Conservation (phyloP, 805 yeast species). For the Diddensiella santjacobensis region DNA sequence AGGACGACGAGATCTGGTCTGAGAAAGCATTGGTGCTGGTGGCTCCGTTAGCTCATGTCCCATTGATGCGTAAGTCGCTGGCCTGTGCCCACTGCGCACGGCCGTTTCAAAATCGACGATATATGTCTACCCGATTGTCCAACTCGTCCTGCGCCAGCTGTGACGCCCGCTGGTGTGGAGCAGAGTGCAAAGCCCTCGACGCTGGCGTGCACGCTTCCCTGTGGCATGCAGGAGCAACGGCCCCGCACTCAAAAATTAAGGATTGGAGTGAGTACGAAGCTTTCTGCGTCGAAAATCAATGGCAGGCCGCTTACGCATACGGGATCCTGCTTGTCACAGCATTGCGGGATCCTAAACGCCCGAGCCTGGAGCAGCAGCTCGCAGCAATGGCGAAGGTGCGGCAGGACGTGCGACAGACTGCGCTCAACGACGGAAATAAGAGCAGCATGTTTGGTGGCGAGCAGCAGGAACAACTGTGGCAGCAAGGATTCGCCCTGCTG, state of each 20-base stretch:
- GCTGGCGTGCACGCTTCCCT: slow-evolving; percentile 53
- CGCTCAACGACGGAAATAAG: slow-evolving; percentile 40
- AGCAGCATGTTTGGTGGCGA: slow-evolving; percentile 47
- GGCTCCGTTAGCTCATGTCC: slow-evolving; percentile 64
- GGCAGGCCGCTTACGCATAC: slow-evolving; percentile 66
- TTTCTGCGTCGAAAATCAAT: slow-evolving; percentile 58
- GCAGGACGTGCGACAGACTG: slow-evolving; percentile 60
- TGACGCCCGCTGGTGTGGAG: slow-evolving; percentile 16
- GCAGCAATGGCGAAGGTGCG: slow-evolving; percentile 64
- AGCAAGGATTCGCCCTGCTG: slow-evolving; percentile 51
- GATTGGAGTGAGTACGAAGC: slow-evolving; percentile 55
- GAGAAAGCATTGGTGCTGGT: slow-evolving; percentile 59
- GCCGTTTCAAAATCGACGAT: slow-evolving; percentile 37
- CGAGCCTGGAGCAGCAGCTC: slow-evolving; percentile 42
- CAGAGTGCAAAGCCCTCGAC: slow-evolving; percentile 35
- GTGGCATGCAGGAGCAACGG: slow-evolving; percentile 52
- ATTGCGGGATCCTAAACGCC: slow-evolving; percentile 41
- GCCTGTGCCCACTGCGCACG: slow-evolving; percentile 74
- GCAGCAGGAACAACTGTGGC: slow-evolving; percentile 58
- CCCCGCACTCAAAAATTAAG: slow-evolving; percentile 31
- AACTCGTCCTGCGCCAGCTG: slow-evolving; percentile 58
- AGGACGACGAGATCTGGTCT: slow-evolving; percentile 51
- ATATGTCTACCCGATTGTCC: neutral
- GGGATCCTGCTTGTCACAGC: slow-evolving; percentile 51
- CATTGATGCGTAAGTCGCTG: slow-evolving; percentile 54